phyloP scores from a whole-genome alignment of 352 stramenopile genomes.

The Globisporangium camurandrum region DNA sequence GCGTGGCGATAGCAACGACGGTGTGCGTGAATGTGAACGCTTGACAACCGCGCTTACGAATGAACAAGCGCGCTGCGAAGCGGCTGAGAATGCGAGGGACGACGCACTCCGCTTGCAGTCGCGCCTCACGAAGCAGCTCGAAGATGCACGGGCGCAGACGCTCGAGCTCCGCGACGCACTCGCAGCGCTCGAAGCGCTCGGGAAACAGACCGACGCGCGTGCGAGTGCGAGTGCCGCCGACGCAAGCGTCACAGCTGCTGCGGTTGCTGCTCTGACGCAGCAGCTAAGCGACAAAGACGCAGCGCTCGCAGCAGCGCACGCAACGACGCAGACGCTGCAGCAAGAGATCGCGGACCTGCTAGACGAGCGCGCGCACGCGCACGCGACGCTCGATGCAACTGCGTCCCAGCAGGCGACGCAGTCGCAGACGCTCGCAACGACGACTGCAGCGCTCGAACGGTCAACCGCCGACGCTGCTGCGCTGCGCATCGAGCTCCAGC shows the following conservation, averaged over 20 bases:
- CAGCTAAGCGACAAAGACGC: constrained; percentile 9
- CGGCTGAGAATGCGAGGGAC: constrained; percentile 10
- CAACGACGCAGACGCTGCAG: neutral
- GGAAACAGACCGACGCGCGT: constrained; percentile 13
- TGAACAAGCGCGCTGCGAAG: constrained; percentile 6
- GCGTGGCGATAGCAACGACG: constrained; percentile 11
- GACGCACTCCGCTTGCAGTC: constrained; percentile 1
- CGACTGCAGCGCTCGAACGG: constrained; percentile 19
- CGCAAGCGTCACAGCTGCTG: constrained; percentile 13
- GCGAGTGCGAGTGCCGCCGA: constrained; percentile 12
- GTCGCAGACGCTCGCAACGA: constrained; percentile 7
- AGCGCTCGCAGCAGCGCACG: constrained; percentile 1
- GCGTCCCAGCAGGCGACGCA: constrained; percentile 14
- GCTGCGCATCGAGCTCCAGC: constrained; percentile 19
- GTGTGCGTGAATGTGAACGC: constrained; percentile 19
- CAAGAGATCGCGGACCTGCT: neutral
- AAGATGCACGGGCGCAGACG: constrained; percentile 20
- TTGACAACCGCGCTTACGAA: no score
- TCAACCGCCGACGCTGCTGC: constrained; percentile 9
- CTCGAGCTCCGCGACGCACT: constrained; percentile 28
- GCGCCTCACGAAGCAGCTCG: constrained; percentile 16
- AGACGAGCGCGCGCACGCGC: constrained; percentile 1
- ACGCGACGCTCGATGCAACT: neutral
- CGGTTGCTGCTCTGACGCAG: constrained; percentile 10
- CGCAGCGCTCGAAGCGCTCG: constrained; percentile 10